Evolutionary conservation across 2,329 filamentous ascomycete genomes (phyloP).

Genomic region (Raffaelea deltoideospora): DNA sequence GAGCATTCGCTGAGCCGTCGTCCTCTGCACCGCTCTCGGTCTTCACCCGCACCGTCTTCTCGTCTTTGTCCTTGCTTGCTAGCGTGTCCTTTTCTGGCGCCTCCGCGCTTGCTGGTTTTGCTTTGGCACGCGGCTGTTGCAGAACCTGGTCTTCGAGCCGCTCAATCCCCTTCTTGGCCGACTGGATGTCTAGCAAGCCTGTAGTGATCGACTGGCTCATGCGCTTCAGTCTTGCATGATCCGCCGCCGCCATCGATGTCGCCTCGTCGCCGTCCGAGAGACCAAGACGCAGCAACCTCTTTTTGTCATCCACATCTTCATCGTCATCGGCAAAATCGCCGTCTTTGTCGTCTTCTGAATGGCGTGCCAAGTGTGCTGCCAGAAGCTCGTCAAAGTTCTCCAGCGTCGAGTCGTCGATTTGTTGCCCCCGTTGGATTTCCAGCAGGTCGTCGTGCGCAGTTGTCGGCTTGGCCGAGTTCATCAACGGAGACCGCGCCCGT

Average conservation of each 20-base stretch:
- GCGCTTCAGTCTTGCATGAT: constrained; percentile 17
- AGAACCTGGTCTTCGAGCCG: constrained; percentile 37
- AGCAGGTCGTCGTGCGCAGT: constrained; percentile 40
- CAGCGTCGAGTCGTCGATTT: constrained; percentile 44
- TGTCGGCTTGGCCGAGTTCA: constrained; percentile 37
- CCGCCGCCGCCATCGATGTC: not conserved
- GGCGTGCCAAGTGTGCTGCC: too few relatives aligned
- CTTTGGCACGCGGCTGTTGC: constrained; percentile 17
- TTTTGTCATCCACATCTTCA: constrained; percentile 9
- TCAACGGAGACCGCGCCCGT: too few relatives aligned
- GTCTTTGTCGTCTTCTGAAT: too few relatives aligned
- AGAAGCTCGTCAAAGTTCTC: constrained; percentile 41
- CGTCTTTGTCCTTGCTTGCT: not conserved
- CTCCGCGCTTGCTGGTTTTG: too few relatives aligned
- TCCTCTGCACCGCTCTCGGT: too few relatives aligned
- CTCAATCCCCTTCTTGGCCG: constrained; percentile 42
- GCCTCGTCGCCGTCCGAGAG: constrained; percentile 12
- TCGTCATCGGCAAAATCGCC: too few relatives aligned
- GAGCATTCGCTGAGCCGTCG: too few relatives aligned
- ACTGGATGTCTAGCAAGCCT: constrained; percentile 35
- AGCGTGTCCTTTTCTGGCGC: not conserved
- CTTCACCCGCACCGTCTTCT: too few relatives aligned
- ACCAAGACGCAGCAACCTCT: not conserved
- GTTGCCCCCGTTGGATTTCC: constrained; percentile 34
- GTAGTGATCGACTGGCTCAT: constrained; percentile 38